Conservation (phyloP, 352 stramenopile species). For the Porosira glacialis region DNA sequence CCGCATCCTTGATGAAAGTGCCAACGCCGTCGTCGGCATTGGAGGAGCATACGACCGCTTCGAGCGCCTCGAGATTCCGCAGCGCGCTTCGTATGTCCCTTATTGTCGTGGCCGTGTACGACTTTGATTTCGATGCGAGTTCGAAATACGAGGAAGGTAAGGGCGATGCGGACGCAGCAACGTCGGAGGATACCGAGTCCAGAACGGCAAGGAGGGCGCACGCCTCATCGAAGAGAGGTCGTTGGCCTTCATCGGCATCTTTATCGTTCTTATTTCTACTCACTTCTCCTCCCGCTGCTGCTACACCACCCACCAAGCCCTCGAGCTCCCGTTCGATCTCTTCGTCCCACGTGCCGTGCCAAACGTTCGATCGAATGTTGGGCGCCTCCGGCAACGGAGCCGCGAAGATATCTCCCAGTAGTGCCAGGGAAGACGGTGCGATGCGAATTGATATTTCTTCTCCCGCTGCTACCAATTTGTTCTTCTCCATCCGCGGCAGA, state of each 20-base stretch:
- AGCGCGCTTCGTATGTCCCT: conserved; percentile 22
- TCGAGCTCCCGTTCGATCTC: conserved; percentile 37
- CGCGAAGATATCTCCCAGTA: conserved; percentile 62
- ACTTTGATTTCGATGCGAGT: no score
- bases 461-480: conserved; percentile 4
- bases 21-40: no score
- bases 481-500: no score
- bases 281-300: no score
- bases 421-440: conserved; percentile 24
- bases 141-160: conserved; percentile 5
- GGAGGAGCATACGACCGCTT: conserved; percentile 24
- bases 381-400: conserved; percentile 45
- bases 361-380: conserved; percentile 55
- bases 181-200: conserved; percentile 25
- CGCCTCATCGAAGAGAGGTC: conserved; percentile 15
- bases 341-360: conserved; percentile 54
- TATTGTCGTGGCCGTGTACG: conserved; percentile 26
- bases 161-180: conserved; percentile 8
- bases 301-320: not conserved
- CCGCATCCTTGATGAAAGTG: no score
- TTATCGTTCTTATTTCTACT: not conserved
- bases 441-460: conserved; percentile 43
- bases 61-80: conserved; percentile 8
- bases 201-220: conserved; percentile 30
- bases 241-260: conserved; percentile 4